Base-by-base conservation (phyloP, 164 flowering plant genomes). In the Piper betle region DNA sequence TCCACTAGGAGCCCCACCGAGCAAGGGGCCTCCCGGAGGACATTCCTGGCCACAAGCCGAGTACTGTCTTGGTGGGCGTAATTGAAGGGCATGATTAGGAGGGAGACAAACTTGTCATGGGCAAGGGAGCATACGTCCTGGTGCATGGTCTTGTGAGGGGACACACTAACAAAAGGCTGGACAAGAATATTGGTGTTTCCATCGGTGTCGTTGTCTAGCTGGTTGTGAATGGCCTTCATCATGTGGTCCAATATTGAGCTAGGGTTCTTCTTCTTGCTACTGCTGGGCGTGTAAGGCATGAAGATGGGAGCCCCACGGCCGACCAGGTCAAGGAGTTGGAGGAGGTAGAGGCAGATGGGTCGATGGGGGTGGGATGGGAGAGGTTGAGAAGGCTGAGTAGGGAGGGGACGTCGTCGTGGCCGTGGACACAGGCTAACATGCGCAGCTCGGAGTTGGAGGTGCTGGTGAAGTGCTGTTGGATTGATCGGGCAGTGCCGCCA, bases 1-100 rank as follows among this genome's bases (percentile, higher is more conserved):
- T 78, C 72, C 0, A 82, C 79, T 0, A 82, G 70, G 20, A 88
- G 37, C 1, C 77, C 89, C 2, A 88, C 86, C 0, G 96, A 82
- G 75, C 96, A 85, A 5, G 88, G 92, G 3, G 58, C 58, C 25
- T 55, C 58, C 17, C 33, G 13, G 2, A 55, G 39, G 9, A 33
- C 15, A 33, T 55, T 55, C 11, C 58, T 55, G 17, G 10, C 58
- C 13, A 55, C 58, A 55, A 55, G 37, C 57, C 37, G 37, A 5
- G 12, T 20, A 7, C 57, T 55, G 9, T 55, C 25, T 9, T 25
- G 37, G 16, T 12, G 12, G 2, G 2, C 87, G 78, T 39, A 79
- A 70, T 3, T 48, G 53, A 39, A 82, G 25, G 3, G 80, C 80
- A 17, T 61, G 16, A 55, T 55, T 8, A 55, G 3, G 15, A 55